Evolutionary conservation across 768 basidiomycete species (phyloP).

Genomic region (Pleurotus djamor): DNA sequence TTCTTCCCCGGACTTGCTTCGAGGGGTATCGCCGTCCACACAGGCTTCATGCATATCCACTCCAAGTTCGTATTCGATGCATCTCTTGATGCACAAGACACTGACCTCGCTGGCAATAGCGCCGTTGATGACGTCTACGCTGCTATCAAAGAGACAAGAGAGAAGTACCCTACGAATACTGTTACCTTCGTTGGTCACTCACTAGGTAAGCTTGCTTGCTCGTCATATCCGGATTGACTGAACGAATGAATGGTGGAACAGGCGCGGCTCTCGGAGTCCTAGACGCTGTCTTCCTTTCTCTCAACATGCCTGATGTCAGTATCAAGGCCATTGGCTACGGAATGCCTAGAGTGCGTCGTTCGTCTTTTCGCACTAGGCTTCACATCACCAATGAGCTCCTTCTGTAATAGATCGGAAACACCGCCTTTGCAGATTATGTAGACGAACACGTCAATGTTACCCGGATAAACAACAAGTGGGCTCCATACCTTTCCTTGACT

Average conservation of each 20-base stretch:
- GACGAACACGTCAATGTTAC: background rate
- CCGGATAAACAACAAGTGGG: slow-evolving; percentile 2
- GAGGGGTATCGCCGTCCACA: background rate
- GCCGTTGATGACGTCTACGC: background rate
- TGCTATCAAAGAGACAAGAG: slow-evolving; percentile 1
- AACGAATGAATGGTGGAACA: background rate
- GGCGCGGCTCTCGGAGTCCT: slow-evolving; percentile 1
- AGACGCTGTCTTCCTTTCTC: background rate
- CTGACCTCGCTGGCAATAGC: background rate
- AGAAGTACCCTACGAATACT: background rate
- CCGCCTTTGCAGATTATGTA: slow-evolving; percentile 1
- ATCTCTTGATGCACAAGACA: background rate
- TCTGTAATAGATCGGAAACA: background rate
- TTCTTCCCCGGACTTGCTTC: background rate
- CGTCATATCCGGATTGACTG: too few species aligned
- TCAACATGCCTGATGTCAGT: background rate
- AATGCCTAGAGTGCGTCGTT: background rate
- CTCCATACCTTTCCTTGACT: background rate
- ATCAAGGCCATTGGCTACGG: background rate
- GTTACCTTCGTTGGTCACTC: slow-evolving; percentile 4
- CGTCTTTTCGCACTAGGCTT: background rate
- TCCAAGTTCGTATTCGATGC: background rate
- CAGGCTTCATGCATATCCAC: slow-evolving; percentile 1
- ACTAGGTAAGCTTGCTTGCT: background rate
- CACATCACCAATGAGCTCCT: background rate